These are phyloP conservation scores for Globisporangium viniferum DNA, from an alignment of 352 stramenopile species.

Conservation along the genomic window DNA sequence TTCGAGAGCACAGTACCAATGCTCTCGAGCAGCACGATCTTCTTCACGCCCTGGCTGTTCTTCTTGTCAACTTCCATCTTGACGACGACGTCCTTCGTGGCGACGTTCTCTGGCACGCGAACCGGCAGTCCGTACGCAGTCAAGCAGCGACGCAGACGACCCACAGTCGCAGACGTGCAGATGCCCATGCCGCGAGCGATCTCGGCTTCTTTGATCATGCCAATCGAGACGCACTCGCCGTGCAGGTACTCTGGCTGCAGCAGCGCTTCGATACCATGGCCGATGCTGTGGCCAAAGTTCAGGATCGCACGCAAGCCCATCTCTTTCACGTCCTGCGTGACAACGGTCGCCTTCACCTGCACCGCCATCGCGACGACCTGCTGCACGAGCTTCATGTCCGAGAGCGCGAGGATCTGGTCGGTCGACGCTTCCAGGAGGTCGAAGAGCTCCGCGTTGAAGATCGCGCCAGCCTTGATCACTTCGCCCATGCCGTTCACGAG, in stretches of 20 bases:
- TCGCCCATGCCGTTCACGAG: constrained; percentile 94
- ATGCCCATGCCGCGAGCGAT: constrained; percentile 84
- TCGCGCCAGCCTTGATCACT: constrained; percentile 98
- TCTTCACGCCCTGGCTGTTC: constrained; percentile 78
- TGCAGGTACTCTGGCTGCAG: constrained; percentile 95
- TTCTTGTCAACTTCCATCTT: constrained; percentile 91
- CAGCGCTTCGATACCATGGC: constrained; percentile 97
- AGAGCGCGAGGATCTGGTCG: constrained; percentile 66
- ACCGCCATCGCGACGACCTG: constrained; percentile 59
- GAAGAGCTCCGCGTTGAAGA: constrained; percentile 94
- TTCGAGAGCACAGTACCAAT: constrained; percentile 70
- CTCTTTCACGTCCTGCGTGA: constrained; percentile 95
- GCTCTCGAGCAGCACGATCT: constrained; percentile 71
- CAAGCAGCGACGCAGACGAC: constrained; percentile 62
- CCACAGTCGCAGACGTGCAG: constrained; percentile 68
- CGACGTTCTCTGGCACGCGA: constrained; percentile 52
- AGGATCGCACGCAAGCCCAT: constrained; percentile 95
- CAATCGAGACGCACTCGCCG: constrained; percentile 96
- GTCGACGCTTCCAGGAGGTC: constrained; percentile 91
- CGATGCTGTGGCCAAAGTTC: constrained; percentile 99
- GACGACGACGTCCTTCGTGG: constrained; percentile 57
- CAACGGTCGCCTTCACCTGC: constrained; percentile 95
- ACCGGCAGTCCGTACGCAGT: constrained; percentile 70
- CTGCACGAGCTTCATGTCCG: constrained; percentile 67
- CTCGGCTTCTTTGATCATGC: constrained; percentile 96